Evolutionary conservation across 352 stramenopile species (phyloP), one percentile per base, ranked within the genome.

Genomic region (Globisporangium canariense): DNA sequence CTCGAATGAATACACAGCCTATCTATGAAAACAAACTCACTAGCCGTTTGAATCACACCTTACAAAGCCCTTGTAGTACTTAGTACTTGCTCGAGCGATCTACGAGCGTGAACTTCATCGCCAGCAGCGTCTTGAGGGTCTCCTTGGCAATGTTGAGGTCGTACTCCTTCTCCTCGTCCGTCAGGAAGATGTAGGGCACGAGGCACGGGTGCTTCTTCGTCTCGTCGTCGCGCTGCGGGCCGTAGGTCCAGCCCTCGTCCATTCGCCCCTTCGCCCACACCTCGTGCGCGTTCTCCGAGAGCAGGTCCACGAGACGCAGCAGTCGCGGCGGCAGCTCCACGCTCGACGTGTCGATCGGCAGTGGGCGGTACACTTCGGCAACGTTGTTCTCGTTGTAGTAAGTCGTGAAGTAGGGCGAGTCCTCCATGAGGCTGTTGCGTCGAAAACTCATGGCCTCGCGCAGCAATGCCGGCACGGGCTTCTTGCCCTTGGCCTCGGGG

Each of bases 101-200:
- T 8, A 89, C 70, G 62, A 95, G 82, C 22, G 78, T 88, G 51
- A 94, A 96, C 57, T 91, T 90, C 80, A 96, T 91, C 18, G 87
- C 87, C 28, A 94, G 74, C 16, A 96, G 77, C 54, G 83, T 96
- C 79, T 96, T 96, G 64, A 94, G 80, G 41, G 87, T 96, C 65
- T 93, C 86, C 62, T 87, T 89, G 28, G 87, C 87, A 59, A 92
- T 96, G 62, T 94, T 96, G 46, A 94, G 72, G 67, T 96, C 87
- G 69, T 93, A 94, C 60, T 94, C 86, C 62, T 96, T 94, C 60
- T 96, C 87, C 4, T 92, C 86, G 54, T 96, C 86, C 14, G 86
- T 93, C n/a, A 96, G 70, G 66, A 94, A 96, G 49, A 96, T 87
- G 64, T 96, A 96, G 14, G 87, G 87, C 66, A 96, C 87, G 8